These are phyloP conservation scores for Chondrus crispus DNA, from an alignment of 23 red algal species.

Conservation along the genomic window DNA sequence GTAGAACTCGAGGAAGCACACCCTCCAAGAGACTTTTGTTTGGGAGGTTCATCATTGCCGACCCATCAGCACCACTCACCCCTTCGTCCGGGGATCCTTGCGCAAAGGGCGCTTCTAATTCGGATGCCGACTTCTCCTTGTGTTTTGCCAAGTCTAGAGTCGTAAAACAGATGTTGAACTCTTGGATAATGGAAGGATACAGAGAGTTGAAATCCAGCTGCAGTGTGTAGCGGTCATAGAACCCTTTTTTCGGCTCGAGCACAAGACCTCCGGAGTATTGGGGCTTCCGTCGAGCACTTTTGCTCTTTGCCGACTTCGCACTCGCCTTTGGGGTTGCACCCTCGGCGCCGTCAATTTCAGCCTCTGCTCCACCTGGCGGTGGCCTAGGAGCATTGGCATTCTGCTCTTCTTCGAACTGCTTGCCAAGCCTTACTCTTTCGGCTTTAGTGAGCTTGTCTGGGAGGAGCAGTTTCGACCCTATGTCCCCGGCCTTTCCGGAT, in stretches of 20 bases:
- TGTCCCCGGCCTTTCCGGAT: constrained; percentile 16
- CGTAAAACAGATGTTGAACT: constrained; percentile 99
- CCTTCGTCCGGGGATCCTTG: neutral
- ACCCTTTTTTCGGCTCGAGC: constrained; percentile 86
- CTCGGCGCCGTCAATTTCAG: neutral
- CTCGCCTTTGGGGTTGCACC: neutral
- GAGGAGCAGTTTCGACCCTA: constrained; percentile 61
- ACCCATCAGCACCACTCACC: neutral
- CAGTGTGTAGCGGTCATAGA: constrained; percentile 86
- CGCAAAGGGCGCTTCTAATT: neutral
- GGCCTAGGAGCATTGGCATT: neutral
- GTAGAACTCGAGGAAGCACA: constrained; percentile 85
- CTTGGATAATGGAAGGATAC: constrained; percentile 99
- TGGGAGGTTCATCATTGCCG: neutral
- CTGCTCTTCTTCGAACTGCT: constrained; percentile 14
- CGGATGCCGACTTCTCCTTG: neutral
- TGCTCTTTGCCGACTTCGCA: neutral
- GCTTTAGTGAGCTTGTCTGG: constrained; percentile 80
- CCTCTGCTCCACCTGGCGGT: neutral
- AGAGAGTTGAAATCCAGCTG: constrained; percentile 99
- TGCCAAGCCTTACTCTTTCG: constrained; percentile 27
- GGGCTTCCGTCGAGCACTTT: constrained; percentile 76
- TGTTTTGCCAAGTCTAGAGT: constrained; percentile 47
- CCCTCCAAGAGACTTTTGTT: constrained; percentile 36
- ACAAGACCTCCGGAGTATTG: constrained; percentile 93